Base-by-base conservation (phyloP, 495 filamentous ascomycete genomes). In the Pyrenula aspistea region DNA sequence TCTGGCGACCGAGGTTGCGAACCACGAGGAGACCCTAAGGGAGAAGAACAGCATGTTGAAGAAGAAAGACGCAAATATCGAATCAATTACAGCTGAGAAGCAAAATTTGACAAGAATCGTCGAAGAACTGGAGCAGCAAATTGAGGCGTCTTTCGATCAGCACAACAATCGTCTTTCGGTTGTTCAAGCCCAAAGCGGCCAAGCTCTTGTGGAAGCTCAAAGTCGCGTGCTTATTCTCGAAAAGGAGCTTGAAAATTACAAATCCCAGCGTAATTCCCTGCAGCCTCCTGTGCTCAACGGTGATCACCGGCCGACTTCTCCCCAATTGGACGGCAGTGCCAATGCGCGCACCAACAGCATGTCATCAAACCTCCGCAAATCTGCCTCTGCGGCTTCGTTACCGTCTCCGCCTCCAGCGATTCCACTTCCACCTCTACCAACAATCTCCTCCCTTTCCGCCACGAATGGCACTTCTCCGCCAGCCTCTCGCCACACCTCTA, bases 91-190 rank as follows among this genome's bases (percentile, higher is more conserved):
- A 12, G 71, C 76, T 48, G 81, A 85, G 67, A 85, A 87, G 69
- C 70, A 89, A 71, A 94, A 93, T 75, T 92, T 91, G 68, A 87
- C 87, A 15, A 83, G 87, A 50, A 74, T 99, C 10, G 87, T 97
- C 8, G 90, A 96, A 64, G 93, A 97, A 70, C 83, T 99, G 19
- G 93, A 99, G 68, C 91, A 99, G 59, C 92, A 99, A 63, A 82
- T 99, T n/a, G 86, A 88, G 59, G 89, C 77, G 65, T 96, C 89
- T 70, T 98, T 87, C 67, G 93, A 98, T 57, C 89, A 95, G 64
- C 89, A 92, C 61, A 87, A 95, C 66, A 92, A 89, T 68, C 88
- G 92, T 62, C 70, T 89, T 12, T 86, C 87, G 65, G 65, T 80
- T 75, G 73, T 91, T 70, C 64, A 85, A 68, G 59, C 75, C 31